Conservation (phyloP, 345 rosid species). For the Nasturtium officinale region DNA sequence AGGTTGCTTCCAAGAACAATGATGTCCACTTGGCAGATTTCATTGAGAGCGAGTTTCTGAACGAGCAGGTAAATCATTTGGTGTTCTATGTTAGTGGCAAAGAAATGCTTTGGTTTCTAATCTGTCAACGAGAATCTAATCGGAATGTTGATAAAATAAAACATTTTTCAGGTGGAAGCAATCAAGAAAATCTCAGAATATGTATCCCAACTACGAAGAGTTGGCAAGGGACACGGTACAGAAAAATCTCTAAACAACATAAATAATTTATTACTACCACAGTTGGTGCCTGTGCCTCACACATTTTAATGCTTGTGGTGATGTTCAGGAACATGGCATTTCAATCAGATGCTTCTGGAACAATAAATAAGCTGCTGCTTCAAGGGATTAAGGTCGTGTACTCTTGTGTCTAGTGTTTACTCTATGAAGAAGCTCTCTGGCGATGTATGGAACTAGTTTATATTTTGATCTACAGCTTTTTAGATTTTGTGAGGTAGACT, state of each 20-base stretch:
- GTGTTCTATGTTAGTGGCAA: constrained; percentile 13
- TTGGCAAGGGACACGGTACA: constrained; percentile 85
- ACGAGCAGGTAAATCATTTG: constrained; percentile 63
- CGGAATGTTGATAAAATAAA: not conserved
- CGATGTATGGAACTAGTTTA: constrained; percentile 12
- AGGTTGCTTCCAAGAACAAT: constrained; percentile 67
- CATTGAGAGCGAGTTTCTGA: constrained; percentile 66
- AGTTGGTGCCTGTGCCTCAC: not conserved
- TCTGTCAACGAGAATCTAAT: constrained; percentile 32
- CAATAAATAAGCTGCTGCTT: constrained; percentile 45
- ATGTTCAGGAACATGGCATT: constrained; percentile 87
- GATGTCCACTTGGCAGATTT: constrained; percentile 81
- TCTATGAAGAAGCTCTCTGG: not conserved
- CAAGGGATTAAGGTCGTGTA: not conserved
- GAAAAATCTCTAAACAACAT: not conserved
- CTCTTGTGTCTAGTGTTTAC: not conserved
- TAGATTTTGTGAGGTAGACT: constrained; percentile 1
- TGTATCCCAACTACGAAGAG: constrained; percentile 65
- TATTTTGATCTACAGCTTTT: constrained; percentile 17
- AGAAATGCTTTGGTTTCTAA: constrained; percentile 31
- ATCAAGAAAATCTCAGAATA: constrained; percentile 66
- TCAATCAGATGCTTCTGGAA: constrained; percentile 81
- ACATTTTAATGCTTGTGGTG: not conserved
- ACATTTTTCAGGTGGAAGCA: constrained; percentile 57
- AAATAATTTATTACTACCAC: not conserved